Base-by-base conservation (phyloP, 2,329 filamentous ascomycete genomes). In the Beauveria caledonica region DNA sequence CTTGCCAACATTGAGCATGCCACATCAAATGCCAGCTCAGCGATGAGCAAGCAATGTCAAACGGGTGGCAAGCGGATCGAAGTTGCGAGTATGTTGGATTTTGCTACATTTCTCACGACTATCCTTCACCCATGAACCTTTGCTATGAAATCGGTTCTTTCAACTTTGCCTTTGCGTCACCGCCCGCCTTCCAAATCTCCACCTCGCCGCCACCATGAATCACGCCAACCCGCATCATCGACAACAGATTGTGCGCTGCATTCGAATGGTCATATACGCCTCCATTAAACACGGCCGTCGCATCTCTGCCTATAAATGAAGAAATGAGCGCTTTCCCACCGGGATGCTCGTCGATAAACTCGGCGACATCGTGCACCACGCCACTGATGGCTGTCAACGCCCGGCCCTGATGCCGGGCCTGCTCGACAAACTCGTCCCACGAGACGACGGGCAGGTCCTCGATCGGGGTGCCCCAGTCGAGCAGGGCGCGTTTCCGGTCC, bases 401-500 rank as follows among this genome's bases (percentile, higher is more conserved):
- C 67, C 85, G 85, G 64, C 88, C 88, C 4, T 54, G 83, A 62
- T 86, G 84, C 77, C 88, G 86, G 68, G 83, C 78, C 74, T 90
- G 83, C 65, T 85, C 82, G 51, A 88, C 84, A 68, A 88, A 92
- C 6, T 21, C 88, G 64, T 94, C 90, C 88, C 90, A 95, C 74
- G 87, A 84, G 74, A 95, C 82, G 65, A 94, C 90, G 54, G 90
- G 90, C 7, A 95, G 83, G 76, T 92, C 87, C 74, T 94, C 90
- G 27, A 95, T 83, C 62, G 90, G 90, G 66, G 87, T 84, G 73
- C 90, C 90, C 90, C 90, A 95, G 78, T 95, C 89, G 62, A 95
- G 87, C 63, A 79, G 85, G 66, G 87, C 75, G 70, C 90, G 89
- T 83, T 90, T 89, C 78, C 92, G 88, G 75, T 95, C 90, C 62